phyloP scores from a whole-genome alignment of 495 filamentous ascomycete species.

The Hyphodiscus hymeniophilus region DNA sequence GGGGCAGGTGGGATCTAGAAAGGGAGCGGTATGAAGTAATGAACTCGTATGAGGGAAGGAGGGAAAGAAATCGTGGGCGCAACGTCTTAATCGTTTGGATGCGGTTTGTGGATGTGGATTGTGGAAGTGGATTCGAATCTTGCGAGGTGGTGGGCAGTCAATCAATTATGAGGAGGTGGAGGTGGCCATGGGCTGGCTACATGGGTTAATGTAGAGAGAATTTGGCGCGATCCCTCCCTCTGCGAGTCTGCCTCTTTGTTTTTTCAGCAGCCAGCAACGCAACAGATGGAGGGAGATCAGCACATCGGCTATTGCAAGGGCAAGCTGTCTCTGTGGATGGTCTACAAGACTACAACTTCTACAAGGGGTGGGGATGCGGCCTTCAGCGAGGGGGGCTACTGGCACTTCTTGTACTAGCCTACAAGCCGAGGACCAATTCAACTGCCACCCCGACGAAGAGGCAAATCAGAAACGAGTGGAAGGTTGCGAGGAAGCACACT shows the following conservation, averaged over 20 bases:
- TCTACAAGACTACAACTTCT: no score
- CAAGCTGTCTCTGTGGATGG: neutral
- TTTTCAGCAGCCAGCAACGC: neutral
- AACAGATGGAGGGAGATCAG: constrained; percentile 17
- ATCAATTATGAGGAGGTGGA: constrained; percentile 16
- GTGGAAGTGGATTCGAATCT: neutral
- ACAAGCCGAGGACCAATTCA: constrained; percentile 1
- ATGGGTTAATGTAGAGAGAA: neutral
- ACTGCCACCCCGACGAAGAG: neutral
- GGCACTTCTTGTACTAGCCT: neutral
- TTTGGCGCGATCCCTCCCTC: no score
- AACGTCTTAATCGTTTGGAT: constrained; percentile 8
- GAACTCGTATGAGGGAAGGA: neutral
- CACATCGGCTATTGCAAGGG: constrained; percentile 11
- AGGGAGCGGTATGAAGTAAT: neutral
- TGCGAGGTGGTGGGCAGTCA: constrained; percentile 10
- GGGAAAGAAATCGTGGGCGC: constrained; percentile 5
- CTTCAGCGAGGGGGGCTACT: neutral
- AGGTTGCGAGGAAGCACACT: constrained; percentile 17
- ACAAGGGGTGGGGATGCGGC: no score
- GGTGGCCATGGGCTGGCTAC: constrained; percentile 5
- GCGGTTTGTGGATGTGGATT: constrained; percentile 5
- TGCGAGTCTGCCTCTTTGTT: no score
- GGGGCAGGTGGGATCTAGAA: neutral
- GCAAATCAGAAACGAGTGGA: constrained; percentile 8